These are phyloP conservation scores for Fusarium anthophilum DNA, from an alignment of 2,329 filamentous ascomycete species.

Conservation along the genomic window DNA sequence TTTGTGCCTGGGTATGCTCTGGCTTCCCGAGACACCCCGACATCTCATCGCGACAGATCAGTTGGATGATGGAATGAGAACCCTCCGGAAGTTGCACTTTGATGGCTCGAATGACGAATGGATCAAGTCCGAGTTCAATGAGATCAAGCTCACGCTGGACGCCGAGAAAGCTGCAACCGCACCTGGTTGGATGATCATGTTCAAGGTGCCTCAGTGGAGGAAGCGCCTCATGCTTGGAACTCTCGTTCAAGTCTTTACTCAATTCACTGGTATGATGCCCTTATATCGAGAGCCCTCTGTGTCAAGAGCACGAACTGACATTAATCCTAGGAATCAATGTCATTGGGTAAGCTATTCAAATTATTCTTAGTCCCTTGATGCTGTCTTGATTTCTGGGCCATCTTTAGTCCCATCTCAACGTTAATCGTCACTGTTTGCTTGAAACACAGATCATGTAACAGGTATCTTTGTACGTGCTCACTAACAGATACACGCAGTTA, in stretches of 20 bases:
- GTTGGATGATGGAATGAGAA: slow-evolving; percentile 52
- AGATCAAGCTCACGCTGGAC: slow-evolving; percentile 66
- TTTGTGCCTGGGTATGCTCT: slow-evolving; percentile 36
- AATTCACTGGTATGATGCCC: slow-evolving; percentile 53
- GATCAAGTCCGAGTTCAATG: slow-evolving; percentile 62
- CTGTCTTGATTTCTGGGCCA: background rate
- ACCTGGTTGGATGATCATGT: slow-evolving; percentile 64
- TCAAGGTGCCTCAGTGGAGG: slow-evolving; percentile 63
- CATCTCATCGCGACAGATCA: slow-evolving; percentile 48
- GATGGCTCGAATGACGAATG: slow-evolving; percentile 64
- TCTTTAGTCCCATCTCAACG: too few relatives aligned
- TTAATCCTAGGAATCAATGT: slow-evolving; percentile 55
- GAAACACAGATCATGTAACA: background rate
- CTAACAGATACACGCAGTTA: slow-evolving; percentile 34
- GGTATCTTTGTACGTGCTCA: background rate
- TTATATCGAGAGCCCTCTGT: background rate
- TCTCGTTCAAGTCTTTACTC: slow-evolving; percentile 67
- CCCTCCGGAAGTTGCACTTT: slow-evolving; percentile 59
- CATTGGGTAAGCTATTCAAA: slow-evolving; percentile 50
- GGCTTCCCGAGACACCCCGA: slow-evolving; percentile 41
- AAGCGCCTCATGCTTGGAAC: slow-evolving; percentile 66
- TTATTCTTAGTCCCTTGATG: too few relatives aligned
- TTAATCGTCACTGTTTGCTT: too few relatives aligned
- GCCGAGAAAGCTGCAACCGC: slow-evolving; percentile 36
- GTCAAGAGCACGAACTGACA: background rate